These are phyloP conservation scores for Carex sylvatica DNA, from an alignment of 202 grass and related monocot species.

Conservation along the genomic window DNA sequence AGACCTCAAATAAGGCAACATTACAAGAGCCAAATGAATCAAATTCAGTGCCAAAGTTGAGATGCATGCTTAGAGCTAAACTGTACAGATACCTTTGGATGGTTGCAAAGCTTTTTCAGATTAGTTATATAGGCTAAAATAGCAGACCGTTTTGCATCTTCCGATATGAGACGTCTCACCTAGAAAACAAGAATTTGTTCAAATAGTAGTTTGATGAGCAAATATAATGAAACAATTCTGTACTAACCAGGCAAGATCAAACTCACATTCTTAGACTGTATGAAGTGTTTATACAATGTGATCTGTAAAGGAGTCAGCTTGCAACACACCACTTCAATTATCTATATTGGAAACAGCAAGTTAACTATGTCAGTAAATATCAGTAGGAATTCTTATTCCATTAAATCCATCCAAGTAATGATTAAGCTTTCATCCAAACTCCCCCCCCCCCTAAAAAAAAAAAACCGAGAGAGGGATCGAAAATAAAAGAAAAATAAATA, in stretches of 20 bases:
- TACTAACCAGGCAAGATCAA: neutral
- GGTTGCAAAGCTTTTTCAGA: conserved; percentile 98
- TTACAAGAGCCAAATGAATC: neutral
- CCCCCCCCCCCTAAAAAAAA: neutral
- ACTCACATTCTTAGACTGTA: conserved; percentile 96
- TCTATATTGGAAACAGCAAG: conserved; percentile 51
- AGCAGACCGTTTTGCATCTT: conserved; percentile 78
- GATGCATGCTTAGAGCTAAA: neutral
- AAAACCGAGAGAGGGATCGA: neutral
- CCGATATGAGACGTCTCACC: conserved; percentile 73
- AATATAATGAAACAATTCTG: conserved; percentile 17
- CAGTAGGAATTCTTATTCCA: neutral
- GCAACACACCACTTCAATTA: conserved; percentile 98
- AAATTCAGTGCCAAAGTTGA: neutral
- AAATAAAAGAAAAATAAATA: too few relatives aligned
- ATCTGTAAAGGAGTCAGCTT: conserved; percentile 82
- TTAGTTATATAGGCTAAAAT: conserved; percentile 97
- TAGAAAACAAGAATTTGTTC: conserved; percentile 38
- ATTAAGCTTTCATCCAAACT: neutral
- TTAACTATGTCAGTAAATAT: conserved; percentile 15
- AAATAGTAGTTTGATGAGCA: conserved; percentile 25
- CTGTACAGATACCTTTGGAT: conserved; percentile 71
- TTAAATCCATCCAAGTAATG: neutral
- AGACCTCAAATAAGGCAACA: neutral
- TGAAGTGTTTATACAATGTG: conserved; percentile 88